Base-by-base conservation (phyloP, 1,284 basidiomycete species). In the Kwoniella shivajii region DNA sequence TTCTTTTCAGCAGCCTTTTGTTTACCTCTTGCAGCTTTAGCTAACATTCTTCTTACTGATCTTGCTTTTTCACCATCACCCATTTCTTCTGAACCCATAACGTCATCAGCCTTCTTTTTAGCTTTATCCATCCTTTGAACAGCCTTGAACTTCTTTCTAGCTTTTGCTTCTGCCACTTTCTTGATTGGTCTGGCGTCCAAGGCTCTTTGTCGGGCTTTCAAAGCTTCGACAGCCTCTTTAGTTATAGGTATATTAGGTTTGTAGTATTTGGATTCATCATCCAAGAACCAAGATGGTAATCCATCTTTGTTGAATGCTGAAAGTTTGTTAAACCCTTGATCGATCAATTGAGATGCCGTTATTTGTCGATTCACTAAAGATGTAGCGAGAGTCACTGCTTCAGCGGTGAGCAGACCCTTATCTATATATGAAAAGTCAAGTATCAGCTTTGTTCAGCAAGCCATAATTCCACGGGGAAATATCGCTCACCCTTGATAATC, bases 101-200 rank as follows among this genome's bases (percentile, higher is more conserved):
- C 87, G 54, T 90, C 92, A 71, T 98, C 94, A 1, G 95, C 96
- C 80, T 96, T 98, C 80, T 90, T 93, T 84, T 92, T 87, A 14
- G 92, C 92, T 78, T 92, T 95, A 68, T 96, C 91, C 20, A 98
- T 80, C 47, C 87, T 82, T 68, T 91, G 88, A 20, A 85, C 83
- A 4, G 92, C 90, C 78, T 89, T 91, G 76, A 90, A 80, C 82
- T 99, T 99, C 81, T 99, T 99, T 60, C 96, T 84, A 34, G 92
- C 93, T 79, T 99, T 99, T 41, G 96, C 96, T 80, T 99, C 96
- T 18, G 95, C 96, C 11, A 99, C 84, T 82, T 99, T 99, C 82
- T 98, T 99, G 80, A 99, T 99, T 16, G 96, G 96, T 13, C 96
- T 86, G 2, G 95, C 94, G 73, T 99, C 93, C 44, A 99, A 82